These are phyloP conservation scores for Komagataella mondaviorum DNA, from an alignment of 805 yeast genomes.

Conservation along the genomic window DNA sequence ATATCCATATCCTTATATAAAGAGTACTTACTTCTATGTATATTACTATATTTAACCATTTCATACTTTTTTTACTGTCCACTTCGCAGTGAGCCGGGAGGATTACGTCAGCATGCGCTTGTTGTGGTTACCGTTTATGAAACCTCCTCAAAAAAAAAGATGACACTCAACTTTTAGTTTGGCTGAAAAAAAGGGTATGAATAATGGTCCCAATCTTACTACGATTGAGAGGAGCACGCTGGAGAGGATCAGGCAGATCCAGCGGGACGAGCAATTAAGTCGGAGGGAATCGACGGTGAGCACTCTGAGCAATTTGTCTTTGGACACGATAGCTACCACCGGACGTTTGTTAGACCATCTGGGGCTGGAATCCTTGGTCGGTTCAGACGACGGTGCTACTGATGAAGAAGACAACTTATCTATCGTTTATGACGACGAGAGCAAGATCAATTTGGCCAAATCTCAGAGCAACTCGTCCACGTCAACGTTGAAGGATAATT, in stretches of 20 bases:
- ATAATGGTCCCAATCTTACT: background rate
- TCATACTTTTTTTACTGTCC: too few species aligned
- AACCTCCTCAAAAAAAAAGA: background rate
- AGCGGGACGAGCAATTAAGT: background rate
- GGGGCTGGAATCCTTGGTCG: background rate
- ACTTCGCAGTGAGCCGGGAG: too few species aligned
- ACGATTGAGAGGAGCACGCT: background rate
- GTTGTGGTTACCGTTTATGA: background rate
- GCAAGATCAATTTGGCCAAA: background rate
- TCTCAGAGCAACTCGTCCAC: background rate
- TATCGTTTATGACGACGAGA: background rate
- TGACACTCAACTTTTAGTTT: background rate
- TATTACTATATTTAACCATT: too few species aligned
- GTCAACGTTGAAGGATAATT: background rate
- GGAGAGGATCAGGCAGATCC: background rate
- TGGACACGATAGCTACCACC: background rate
- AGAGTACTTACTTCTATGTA: background rate
- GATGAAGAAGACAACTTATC: background rate
- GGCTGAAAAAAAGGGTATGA: background rate
- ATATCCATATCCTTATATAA: background rate
- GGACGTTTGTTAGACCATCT: background rate
- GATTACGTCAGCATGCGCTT: background rate
- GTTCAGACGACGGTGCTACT: background rate
- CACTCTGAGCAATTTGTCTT: background rate
- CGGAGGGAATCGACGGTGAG: background rate